Evolutionary conservation across 257 asterid genomes (phyloP).

Genomic region (Buddleja alternifolia): DNA sequence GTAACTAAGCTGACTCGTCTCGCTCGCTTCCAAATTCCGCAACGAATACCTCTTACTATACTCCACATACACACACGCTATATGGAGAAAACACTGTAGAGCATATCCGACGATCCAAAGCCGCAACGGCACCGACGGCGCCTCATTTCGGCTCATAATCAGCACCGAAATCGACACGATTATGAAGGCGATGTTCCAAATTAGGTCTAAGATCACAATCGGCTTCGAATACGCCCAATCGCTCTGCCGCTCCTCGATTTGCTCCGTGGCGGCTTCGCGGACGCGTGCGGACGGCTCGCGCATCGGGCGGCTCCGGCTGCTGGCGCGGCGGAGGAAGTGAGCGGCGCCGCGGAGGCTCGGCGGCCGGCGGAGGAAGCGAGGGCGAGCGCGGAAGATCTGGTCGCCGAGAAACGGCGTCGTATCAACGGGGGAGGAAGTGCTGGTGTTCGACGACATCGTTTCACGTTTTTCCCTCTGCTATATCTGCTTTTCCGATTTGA

Average conservation of each 20-base stretch:
- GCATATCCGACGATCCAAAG: constrained; percentile 60
- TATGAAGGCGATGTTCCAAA: constrained; percentile 81
- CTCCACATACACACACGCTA: constrained; percentile 62
- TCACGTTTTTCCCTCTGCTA: constrained; percentile 2
- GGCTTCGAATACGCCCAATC: constrained; percentile 97
- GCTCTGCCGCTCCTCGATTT: constrained; percentile 82
- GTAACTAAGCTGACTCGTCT: constrained; percentile 31
- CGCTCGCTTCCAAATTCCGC: constrained; percentile 37
- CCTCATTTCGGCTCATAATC: constrained; percentile 46
- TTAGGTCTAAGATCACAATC: constrained; percentile 70
- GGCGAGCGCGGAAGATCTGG: constrained; percentile 53
- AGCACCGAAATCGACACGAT: constrained; percentile 51
- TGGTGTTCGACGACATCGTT: constrained; percentile 36
- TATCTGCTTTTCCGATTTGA: constrained; percentile 22
- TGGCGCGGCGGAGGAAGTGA: constrained; percentile 51
- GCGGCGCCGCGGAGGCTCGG: constrained; percentile 67
- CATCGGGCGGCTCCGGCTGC: constrained; percentile 56
- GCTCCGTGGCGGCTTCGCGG: constrained; percentile 58
- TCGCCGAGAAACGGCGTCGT: constrained; percentile 62
- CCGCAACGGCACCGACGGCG: constrained; percentile 60
- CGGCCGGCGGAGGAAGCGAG: constrained; percentile 56
- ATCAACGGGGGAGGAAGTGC: constrained; percentile 41
- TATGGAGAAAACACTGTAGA: constrained; percentile 55
- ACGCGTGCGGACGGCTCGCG: constrained; percentile 64
- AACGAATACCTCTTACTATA: constrained; percentile 55